Evolutionary conservation across 2,329 filamentous ascomycete genomes (phyloP), one percentile per base, ranked within the genome.

Genomic region (Ceratocystis albifundus): DNA sequence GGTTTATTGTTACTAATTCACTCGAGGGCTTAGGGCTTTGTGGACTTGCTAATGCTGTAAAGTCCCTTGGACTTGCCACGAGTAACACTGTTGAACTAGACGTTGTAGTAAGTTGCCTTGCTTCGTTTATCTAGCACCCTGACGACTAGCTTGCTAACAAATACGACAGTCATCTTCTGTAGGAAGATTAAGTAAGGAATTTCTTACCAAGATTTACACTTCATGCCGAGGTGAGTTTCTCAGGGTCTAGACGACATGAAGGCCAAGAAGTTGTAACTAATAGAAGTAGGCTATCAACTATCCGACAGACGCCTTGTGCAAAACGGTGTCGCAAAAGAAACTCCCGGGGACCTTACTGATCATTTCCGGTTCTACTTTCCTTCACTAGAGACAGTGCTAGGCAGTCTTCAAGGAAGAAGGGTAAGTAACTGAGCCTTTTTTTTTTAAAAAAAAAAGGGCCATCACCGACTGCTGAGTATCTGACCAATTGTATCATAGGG

Each of bases 291-390:
- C 7, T 67, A 64, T 22, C 62, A 32, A 22, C 8, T 57, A 76
- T 77, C 76, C 61, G 78, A 82, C 69, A 79, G 79, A 69, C 74
- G 76, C 20, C 72, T 73, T 53, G 76, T 80, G 32, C 70, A 74
- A 20, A 20, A 61, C 44, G 55, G 41, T 50, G 22, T 66, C 15
- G 53, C 20, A 46, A 66, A 59, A 53, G 61, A 68, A 25, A 61
- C 30, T n/a, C 25, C 59, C 8, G 45, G 25, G 1, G 62, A 68
- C 65, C 69, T 77, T 45, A 76, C 76, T 69, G 75, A 83, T 41
- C 78, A 79, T 61, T 82, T 94, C 70, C 83, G 86, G 8, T 81
- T 96, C 64, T 95, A 92, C 75, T 96, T 93, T 71, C 92, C 91
- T 2, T 90, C 88, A 0, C 75, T 82, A 10, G 75, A 85, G 22